Evolutionary conservation across 2,329 filamentous ascomycete species (phyloP), one percentile per base, ranked within the genome.

Genomic region (Aureobasidium sp.): DNA sequence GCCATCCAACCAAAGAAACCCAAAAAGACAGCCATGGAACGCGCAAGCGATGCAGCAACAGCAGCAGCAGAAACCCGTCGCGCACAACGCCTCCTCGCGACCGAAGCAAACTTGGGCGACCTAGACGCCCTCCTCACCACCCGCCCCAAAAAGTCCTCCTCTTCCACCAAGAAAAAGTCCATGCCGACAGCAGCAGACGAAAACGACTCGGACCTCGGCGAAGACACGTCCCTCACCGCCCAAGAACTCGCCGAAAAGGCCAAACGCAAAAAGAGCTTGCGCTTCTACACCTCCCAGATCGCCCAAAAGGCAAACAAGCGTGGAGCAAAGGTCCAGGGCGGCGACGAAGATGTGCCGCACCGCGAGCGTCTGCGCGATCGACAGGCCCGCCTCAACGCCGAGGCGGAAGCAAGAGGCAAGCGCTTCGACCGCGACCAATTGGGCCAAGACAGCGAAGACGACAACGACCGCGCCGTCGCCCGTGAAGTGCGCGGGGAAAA

Each of bases 211-310:
- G 93, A 98, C 73, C 91, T 98, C 66, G 93, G 91, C 61, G 93
- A 98, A 63, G 90, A 95, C 67, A 85, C 88, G 14, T 73, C 76
- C 3, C 79, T 97, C 55, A 88, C 90, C 51, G 82, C 84, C 10
- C 79, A 83, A 57, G 83, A 91, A 56, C 85, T 88, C 1, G 87
- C 86, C 37, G 88, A 95, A 63, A 98, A 98, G 71, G 87, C 85
- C 0, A 80, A 82, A 56, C 87, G 87, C 69, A 95, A 93, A 77
- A 95, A 94, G 76, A 89, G 83, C 59, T 79, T 98, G 55, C 86
- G 90, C 58, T 98, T 98, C 77, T 98, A 98, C 78, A 97, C 94
- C 2, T 95, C 90, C 3, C 93, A 98, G 68, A 93, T 98, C 60
- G 86, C 88, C 24, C 91, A 97, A 68, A 97, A 96, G 71, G 83